Base-by-base conservation (phyloP, 768 basidiomycete genomes). In the Neoboletus brunneissimus region DNA sequence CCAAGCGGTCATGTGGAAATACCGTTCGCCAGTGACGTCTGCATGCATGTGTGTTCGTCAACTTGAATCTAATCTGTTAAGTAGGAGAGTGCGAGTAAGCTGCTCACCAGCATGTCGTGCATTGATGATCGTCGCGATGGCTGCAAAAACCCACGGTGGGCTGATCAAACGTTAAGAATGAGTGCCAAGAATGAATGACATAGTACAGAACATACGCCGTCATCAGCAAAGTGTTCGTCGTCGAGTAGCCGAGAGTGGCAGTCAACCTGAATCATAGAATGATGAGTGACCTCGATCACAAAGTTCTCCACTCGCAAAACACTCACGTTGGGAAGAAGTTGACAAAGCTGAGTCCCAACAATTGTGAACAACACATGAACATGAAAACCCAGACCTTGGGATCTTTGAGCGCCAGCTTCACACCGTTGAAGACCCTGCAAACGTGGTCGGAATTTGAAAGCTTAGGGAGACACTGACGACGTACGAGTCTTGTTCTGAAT, bases 11-110 rank as follows among this genome's bases (percentile, higher is more conserved):
- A 80, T 74, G 65, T 87, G 86, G 76, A 84, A 83, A 71, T 81
- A 87, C 7, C 84, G 78, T 68, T 87, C 86, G 0, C 85, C 85
- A 4, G 82, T 82, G 54, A 71, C 73, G 58, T 86, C 85, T 80
- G 35, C 20, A 51, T 80, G 35, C 20, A 51, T 12, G 23, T 7
- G 12, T 11, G 2, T 20, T 35, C 0, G 16, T 45, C 46, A 37
- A 37, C 25, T 27, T 18, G 18, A 40, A 40, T 9, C 12, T 5
- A 3, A 3, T 20, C 16, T 32, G 15, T 9, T 4, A 38, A 12
- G 25, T 20, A 25, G 13, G 16, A 38, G 37, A 25, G 16, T 23
- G 9, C 1, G 8, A 5, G 0, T 4, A 18, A 47, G 20, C 18
- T 25, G 54, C 75, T 44, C 51, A 76, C 78, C 78, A 16, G 83